Conservation (phyloP, 495 filamentous ascomycete species). For the Tuber magnatum region DNA sequence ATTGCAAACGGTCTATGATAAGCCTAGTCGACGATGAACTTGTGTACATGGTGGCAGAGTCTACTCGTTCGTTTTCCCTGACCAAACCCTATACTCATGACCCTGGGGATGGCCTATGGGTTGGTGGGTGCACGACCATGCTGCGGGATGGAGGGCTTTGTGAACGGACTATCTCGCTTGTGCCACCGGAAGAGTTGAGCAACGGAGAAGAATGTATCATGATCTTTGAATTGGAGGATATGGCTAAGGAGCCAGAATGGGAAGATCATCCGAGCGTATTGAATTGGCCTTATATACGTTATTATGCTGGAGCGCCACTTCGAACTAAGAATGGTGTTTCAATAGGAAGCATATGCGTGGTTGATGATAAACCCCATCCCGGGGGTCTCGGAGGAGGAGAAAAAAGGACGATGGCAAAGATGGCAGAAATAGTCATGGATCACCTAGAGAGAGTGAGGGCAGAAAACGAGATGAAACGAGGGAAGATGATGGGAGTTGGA, state of each 20-base stretch:
- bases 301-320: constrained; percentile 62
- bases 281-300: constrained; percentile 47
- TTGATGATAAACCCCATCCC: constrained; percentile 52
- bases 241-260: constrained; percentile 49
- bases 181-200: constrained; percentile 36
- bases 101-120: constrained; percentile 43
- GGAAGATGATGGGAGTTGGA: constrained; percentile 35
- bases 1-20: constrained; percentile 51
- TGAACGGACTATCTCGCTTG: constrained; percentile 45
- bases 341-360: constrained; percentile 62
- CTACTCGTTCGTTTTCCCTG: constrained; percentile 51
- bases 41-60: constrained; percentile 59
- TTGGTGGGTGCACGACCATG: constrained; percentile 44
- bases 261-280: constrained; percentile 45
- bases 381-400: constrained; percentile 43
- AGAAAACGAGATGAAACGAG: constrained; percentile 32
- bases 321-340: constrained; percentile 60
- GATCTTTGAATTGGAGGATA: constrained; percentile 48
- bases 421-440: constrained; percentile 34
- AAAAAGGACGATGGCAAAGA: constrained; percentile 44
- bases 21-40: constrained; percentile 55
- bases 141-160: constrained; percentile 48
- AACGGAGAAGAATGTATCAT: constrained; percentile 38
- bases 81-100: constrained; percentile 41
- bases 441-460: constrained; percentile 34